phyloP scores from a whole-genome alignment of 2,329 filamentous ascomycete species.

The Penicillium verrucosum region DNA sequence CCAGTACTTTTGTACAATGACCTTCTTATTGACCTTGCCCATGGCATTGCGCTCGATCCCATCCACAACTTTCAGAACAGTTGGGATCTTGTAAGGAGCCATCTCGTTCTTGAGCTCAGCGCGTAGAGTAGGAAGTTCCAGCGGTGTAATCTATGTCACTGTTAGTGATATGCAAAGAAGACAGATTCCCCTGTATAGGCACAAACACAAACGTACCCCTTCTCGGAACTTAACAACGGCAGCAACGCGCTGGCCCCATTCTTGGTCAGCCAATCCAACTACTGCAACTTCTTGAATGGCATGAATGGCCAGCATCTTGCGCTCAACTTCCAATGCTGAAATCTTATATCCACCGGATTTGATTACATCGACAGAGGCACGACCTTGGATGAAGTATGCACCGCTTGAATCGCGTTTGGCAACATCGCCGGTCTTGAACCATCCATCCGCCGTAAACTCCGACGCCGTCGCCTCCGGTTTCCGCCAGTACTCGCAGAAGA shows the following conservation, averaged over 20 bases:
- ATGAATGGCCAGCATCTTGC: slow-evolving; percentile 50
- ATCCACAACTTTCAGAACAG: slow-evolving; percentile 77
- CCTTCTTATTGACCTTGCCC: slow-evolving; percentile 67
- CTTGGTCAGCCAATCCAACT: slow-evolving; percentile 52
- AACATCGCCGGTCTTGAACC: slow-evolving; percentile 51
- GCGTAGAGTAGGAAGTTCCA: slow-evolving; percentile 34
- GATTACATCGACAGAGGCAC: slow-evolving; percentile 53
- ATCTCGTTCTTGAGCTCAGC: slow-evolving; percentile 47
- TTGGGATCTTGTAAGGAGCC: slow-evolving; percentile 89
- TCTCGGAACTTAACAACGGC: slow-evolving; percentile 47
- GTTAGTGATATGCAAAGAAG: not conserved
- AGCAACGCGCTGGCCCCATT: slow-evolving; percentile 56
- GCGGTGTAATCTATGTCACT: slow-evolving; percentile 20
- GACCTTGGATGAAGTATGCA: slow-evolving; percentile 54
- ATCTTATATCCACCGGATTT: slow-evolving; percentile 57
- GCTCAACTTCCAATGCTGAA: slow-evolving; percentile 54
- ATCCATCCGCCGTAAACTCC: slow-evolving; percentile 48
- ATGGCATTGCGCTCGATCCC: slow-evolving; percentile 62
- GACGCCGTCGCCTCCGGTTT: slow-evolving; percentile 45
- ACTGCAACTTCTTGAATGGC: slow-evolving; percentile 53
- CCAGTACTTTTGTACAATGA: slow-evolving; percentile 40
- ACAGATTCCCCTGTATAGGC: not conserved
- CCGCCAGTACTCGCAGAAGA: slow-evolving; percentile 45
- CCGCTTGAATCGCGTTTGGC: slow-evolving; percentile 35
- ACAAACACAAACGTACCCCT: slow-evolving; percentile 26